phyloP scores from a whole-genome alignment of 257 asterid genomes.

The Lithospermum erythrorhizon region DNA sequence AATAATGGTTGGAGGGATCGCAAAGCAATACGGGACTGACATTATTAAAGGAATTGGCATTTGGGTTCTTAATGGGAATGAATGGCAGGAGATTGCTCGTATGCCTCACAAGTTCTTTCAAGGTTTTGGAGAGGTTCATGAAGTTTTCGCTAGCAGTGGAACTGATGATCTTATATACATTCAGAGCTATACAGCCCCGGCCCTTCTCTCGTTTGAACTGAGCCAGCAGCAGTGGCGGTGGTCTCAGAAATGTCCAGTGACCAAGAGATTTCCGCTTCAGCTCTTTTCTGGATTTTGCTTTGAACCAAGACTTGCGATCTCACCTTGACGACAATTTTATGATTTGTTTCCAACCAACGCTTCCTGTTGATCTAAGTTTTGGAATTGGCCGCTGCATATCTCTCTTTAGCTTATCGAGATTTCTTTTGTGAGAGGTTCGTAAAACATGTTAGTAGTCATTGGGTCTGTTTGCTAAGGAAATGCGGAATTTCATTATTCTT shows the following conservation, averaged over 20 bases:
- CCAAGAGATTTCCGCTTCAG: constrained; percentile 87
- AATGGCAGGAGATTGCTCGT: constrained; percentile 64
- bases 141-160: constrained; percentile 89
- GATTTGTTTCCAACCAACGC: neutral
- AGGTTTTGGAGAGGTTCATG: constrained; percentile 92
- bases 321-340: constrained; percentile 31
- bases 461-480: constrained; percentile 15
- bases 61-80: constrained; percentile 61
- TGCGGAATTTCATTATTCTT: constrained; percentile 20
- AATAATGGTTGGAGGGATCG: constrained; percentile 89
- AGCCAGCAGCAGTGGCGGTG: constrained; percentile 63
- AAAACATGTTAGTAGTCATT: constrained; percentile 15
- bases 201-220: constrained; percentile 61
- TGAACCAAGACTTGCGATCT: constrained; percentile 66
- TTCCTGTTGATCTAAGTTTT: constrained; percentile 4
- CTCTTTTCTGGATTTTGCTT: constrained; percentile 90
- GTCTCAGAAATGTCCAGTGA: constrained; percentile 84
- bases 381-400: constrained; percentile 3
- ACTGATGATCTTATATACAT: constrained; percentile 68
- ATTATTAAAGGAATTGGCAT: constrained; percentile 84
- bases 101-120: constrained; percentile 84
- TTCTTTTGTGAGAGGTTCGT: constrained; percentile 18
- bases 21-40: constrained; percentile 63
- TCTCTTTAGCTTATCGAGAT: constrained; percentile 11
- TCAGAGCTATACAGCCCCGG: constrained; percentile 78